Evolutionary conservation across 2,329 filamentous ascomycete genomes (phyloP), one percentile per base, ranked within the genome.

Genomic region (Colletotrichum karsti): DNA sequence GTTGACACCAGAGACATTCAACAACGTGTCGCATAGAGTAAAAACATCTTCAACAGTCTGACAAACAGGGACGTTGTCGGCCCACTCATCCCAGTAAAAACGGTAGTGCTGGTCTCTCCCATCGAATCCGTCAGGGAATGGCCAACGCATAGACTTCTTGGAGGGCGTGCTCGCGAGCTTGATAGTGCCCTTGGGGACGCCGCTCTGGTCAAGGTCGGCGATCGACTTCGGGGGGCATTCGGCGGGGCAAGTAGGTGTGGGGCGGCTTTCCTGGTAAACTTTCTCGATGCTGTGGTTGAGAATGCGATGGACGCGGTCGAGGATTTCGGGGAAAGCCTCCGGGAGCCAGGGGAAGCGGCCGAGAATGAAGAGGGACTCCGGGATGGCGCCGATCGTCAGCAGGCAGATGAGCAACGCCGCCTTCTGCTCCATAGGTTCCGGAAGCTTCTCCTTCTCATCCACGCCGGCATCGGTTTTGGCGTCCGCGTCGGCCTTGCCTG

Each of bases 61-160:
- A 76, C 96, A 99, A 20, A 97, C 83, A 1, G 96, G 97, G 50
- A 99, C 87, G 71, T 96, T 97, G 79, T 98, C 95, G 3, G 91
- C 87, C 96, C 96, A 99, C 73, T 98, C 96, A 67, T 97, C 94
- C 91, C 96, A 98, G 79, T 99, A 99, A 77, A 97, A 98, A 35
- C 92, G 90, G 77, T 98, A 98, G 58, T 92, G 88, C n/a, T 87
- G 86, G 20, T 91, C 91, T 61, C 90, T 91, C 26, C 89, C 90
- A 74, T 96, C 93, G 70, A 87, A 87, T 72, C 89, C 91, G 73
- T 97, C 95, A 5, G 94, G 89, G 73, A 92, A 91, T 5, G 94
- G 92, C 95, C 95, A 98, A 69, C 93, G 89, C 71, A 96, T 84
- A 15, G 89, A 85, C 74, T 92, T 92, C 72, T 89, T 89, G n/a